Base-by-base conservation (phyloP, 2,329 filamentous ascomycete genomes). In the Cladosporium halotolerans region DNA sequence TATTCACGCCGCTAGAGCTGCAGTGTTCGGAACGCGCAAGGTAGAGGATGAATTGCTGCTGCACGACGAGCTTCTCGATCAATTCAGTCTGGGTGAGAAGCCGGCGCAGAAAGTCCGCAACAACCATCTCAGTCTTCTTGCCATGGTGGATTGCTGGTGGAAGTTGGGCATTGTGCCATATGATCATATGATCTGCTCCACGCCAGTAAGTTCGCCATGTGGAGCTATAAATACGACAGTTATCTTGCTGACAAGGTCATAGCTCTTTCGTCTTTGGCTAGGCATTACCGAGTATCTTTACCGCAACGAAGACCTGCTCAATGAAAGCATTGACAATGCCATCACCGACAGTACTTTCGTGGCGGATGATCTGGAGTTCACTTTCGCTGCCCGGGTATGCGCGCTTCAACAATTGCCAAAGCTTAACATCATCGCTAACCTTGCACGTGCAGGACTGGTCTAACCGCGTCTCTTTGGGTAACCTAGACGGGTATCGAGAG, bases 171-270 rank as follows among this genome's bases (percentile, higher is more conserved):
- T 96, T 63, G 87, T 95, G 45, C 93, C 93, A 0, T 99, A 99
- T 70, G 92, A 99, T 72, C 95, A 99, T 76, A 99, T 99, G 91
- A 95, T 99, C 62, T 99, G 93, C 75, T 96, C 90, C 51, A 99
- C 93, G 38, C 93, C 93, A 45, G 81, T 84, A 66, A 68, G 79
- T 73, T 2, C 23, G 42, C 31, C 8, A 31, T 45, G 23, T 28
- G 23, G 23, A 28, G 23, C 23, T 28, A 28, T 9, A 10, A 5
- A 28, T 28, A 28, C 23, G 7, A 28, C 23, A 7, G 7, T 7
- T 28, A 28, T 28, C 23, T 28, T 44, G 13, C 41, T 44, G 18
- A 44, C 41, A 32, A 36, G 3, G 36, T 6, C n/a, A 16, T 51
- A 84, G 74, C 82, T 97, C 44, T 99, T 99, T 76, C 87, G 93